These are phyloP conservation scores for Ustilago cynodontis DNA, from an alignment of 1,284 basidiomycete genomes.

Conservation along the genomic window DNA sequence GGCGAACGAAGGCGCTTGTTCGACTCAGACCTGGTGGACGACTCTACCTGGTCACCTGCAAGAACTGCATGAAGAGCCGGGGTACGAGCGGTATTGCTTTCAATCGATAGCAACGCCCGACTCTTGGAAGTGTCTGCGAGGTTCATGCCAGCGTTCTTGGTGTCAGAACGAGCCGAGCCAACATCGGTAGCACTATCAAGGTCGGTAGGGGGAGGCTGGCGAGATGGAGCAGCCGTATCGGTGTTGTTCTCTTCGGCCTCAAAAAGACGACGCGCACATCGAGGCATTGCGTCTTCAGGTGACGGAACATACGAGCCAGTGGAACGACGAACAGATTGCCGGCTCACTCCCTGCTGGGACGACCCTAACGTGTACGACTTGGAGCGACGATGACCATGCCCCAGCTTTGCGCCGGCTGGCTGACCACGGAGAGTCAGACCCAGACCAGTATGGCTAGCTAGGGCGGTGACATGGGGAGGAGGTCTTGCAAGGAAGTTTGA, in stretches of 20 bases:
- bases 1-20: constrained; percentile 5
- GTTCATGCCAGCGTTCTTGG: constrained; percentile 26
- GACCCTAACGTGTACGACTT: constrained; percentile 31
- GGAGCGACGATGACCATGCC: constrained; percentile 39
- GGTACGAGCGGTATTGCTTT: not conserved
- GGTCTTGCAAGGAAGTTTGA: constrained; percentile 29
- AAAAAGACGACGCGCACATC: constrained; percentile 37
- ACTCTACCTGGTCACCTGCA: constrained; percentile 3
- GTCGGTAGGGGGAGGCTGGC: not conserved
- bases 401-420: constrained; percentile 4
- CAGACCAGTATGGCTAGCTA: constrained; percentile 15
- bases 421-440: constrained; percentile 26
- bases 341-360: constrained; percentile 2
- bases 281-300: constrained; percentile 17
- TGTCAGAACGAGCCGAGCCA: constrained; percentile 31
- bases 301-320: constrained; percentile 23
- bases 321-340: constrained; percentile 19
- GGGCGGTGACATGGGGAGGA: constrained; percentile 23
- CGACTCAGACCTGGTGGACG: not conserved
- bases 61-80: constrained; percentile 20
- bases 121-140: not conserved
- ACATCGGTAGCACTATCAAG: constrained; percentile 22
- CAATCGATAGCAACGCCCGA: not conserved
- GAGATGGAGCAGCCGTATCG: not conserved
- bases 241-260: not conserved